Base-by-base conservation (phyloP, 306 rosid genomes). In the Medicago arabica region DNA sequence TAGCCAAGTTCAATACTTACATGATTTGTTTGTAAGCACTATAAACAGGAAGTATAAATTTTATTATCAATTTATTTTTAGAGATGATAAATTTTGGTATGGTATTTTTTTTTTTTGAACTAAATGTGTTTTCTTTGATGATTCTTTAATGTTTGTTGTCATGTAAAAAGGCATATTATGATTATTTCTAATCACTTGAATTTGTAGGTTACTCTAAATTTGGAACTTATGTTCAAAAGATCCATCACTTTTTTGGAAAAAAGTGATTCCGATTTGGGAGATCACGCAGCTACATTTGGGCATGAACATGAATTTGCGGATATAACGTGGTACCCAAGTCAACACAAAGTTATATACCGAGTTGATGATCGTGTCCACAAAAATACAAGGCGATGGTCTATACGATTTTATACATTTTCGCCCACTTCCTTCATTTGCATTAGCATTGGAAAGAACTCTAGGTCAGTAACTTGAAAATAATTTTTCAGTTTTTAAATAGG, bases 281-380 rank as follows among this genome's bases (percentile, higher is more conserved):
- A 87, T 3, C 25, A 85, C 84, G 89, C 79, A 19, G 49, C 1
- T 5, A 13, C 10, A 15, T 89, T 91, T 61, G 97, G 98, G 2
- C 78, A 64, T 6, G 31, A 76, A 23, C 90, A 91, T 21, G 97
- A 93, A 71, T 93, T 89, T 68, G 97, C 81, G 0, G 98, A 93
- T 21, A 76, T 93, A 63, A 75, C 75, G 6, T 93, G 98, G 97
- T 91, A 91, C 71, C 98, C 98, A 3, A 80, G 88, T 55, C 96
- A 93, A 75, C 86, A 12, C 1, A 91, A 76, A 47, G 97, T 81
- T 8, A 46, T 89, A 1, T 93, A 89, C 43, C 86, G 96, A 12
- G 43, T 80, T 38, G 98, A 91, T 55, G 85, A 84, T 54, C 96
- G 98, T 51, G 91, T 86, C 51, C 41, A 88, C 8, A 11, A 72